These are phyloP conservation scores for Triglochin maritima DNA, from an alignment of 106 monocot genomes.

Conservation along the genomic window DNA sequence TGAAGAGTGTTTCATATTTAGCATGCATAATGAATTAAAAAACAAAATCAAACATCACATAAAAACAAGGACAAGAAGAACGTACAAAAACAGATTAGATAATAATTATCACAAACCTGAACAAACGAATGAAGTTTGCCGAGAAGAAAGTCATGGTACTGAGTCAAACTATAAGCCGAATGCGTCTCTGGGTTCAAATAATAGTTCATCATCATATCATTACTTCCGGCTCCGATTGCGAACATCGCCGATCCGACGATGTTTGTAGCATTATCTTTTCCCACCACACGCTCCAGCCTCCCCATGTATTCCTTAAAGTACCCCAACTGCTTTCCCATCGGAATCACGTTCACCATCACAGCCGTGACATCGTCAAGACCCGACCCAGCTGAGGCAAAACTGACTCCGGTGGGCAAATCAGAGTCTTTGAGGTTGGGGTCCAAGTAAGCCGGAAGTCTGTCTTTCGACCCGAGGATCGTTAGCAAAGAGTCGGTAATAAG, in stretches of 20 bases:
- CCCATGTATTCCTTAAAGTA: constrained; percentile 16
- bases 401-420: constrained; percentile 27
- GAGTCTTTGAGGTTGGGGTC: neutral
- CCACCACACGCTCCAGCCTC: neutral
- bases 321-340: constrained; percentile 16
- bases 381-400: constrained; percentile 47
- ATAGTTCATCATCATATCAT: constrained; percentile 30
- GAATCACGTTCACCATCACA: neutral
- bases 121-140: constrained; percentile 1
- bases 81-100: neutral
- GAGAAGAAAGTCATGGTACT: constrained; percentile 25
- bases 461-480: constrained; percentile 15
- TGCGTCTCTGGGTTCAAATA: constrained; percentile 3
- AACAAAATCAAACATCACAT: neutral
- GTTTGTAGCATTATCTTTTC: neutral
- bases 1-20: neutral
- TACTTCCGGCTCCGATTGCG: constrained; percentile 19
- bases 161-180: neutral
- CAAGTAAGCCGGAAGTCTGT: constrained; percentile 20
- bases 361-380: constrained; percentile 37
- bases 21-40: neutral
- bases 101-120: neutral
- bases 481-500: constrained; percentile 23
- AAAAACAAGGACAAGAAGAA: neutral
- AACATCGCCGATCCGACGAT: constrained; percentile 8